Conservation (phyloP, 805 yeast genomes). For the Lachancea sp. region DNA sequence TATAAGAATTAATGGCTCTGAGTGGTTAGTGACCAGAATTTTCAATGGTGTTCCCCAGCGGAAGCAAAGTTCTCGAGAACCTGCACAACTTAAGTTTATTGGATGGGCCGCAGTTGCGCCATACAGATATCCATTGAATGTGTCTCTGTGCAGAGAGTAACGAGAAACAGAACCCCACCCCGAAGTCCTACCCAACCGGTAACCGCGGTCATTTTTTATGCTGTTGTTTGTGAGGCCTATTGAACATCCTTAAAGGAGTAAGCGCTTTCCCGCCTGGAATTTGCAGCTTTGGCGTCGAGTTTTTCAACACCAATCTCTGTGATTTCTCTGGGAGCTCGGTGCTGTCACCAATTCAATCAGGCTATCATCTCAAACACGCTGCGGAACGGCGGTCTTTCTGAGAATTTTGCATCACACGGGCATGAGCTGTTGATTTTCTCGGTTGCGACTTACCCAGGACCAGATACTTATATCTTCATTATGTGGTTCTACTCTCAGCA, state of each 20-base stretch:
- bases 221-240: slow-evolving; percentile 1
- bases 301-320: not conserved
- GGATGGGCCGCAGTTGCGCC: slow-evolving; percentile 12
- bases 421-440: not conserved
- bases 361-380: not conserved
- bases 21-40: not conserved
- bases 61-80: slow-evolving; percentile 1
- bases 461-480: not conserved
- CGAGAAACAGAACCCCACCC: not conserved
- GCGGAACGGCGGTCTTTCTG: slow-evolving; percentile 1
- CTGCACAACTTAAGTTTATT: slow-evolving; percentile 33
- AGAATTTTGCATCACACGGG: not conserved
- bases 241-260: not conserved
- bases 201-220: not conserved
- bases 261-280: not conserved
- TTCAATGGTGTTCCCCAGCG: not conserved
- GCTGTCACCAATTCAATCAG: not conserved
- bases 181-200: not conserved
- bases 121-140: slow-evolving; percentile 25
- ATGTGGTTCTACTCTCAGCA: not conserved
- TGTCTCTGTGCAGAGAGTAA: slow-evolving; percentile 33
- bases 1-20: not conserved
- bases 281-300: slow-evolving; percentile 1
- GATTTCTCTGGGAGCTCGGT: not conserved
- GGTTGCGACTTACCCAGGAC: not conserved